Evolutionary conservation across 2,329 filamentous ascomycete genomes (phyloP).

Genomic region (Scopulariopsis brevicaulis): DNA sequence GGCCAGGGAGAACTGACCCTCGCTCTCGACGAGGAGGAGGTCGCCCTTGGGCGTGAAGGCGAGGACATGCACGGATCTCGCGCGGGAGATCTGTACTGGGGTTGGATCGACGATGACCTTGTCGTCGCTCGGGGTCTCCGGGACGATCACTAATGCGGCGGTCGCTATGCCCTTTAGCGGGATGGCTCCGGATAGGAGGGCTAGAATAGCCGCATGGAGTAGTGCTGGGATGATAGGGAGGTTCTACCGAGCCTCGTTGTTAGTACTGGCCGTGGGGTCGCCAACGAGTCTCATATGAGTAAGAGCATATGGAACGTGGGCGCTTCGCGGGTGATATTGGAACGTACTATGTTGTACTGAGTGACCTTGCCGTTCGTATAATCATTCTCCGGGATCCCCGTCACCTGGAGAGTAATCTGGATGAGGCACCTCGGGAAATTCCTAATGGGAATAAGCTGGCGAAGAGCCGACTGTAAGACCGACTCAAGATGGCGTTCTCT

Average conservation of each 20-base stretch:
- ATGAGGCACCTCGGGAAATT: slow-evolving; percentile 68
- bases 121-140: slow-evolving; percentile 23
- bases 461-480: slow-evolving; percentile 59
- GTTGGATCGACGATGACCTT: slow-evolving; percentile 48
- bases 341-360: slow-evolving; percentile 47
- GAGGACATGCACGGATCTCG: slow-evolving; percentile 69
- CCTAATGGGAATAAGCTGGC: slow-evolving; percentile 63
- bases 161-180: slow-evolving; percentile 66
- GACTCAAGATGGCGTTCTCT: slow-evolving; percentile 75
- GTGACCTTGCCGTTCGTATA: slow-evolving; percentile 48
- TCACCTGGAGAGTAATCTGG: slow-evolving; percentile 72
- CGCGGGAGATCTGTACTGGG: slow-evolving; percentile 46
- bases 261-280: background rate
- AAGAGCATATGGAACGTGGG: background rate
- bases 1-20: slow-evolving; percentile 63
- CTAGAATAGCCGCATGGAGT: slow-evolving; percentile 66
- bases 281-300: background rate
- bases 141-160: slow-evolving; percentile 52
- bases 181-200: slow-evolving; percentile 71
- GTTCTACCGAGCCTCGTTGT: slow-evolving; percentile 37
- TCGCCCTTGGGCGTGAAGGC: slow-evolving; percentile 67
- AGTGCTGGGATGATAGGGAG: slow-evolving; percentile 71
- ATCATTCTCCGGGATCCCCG: slow-evolving; percentile 56
- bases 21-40: slow-evolving; percentile 68
- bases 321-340: background rate